Base-by-base conservation (phyloP, 495 filamentous ascomycete genomes). In the Talaromyces wortmannii region DNA sequence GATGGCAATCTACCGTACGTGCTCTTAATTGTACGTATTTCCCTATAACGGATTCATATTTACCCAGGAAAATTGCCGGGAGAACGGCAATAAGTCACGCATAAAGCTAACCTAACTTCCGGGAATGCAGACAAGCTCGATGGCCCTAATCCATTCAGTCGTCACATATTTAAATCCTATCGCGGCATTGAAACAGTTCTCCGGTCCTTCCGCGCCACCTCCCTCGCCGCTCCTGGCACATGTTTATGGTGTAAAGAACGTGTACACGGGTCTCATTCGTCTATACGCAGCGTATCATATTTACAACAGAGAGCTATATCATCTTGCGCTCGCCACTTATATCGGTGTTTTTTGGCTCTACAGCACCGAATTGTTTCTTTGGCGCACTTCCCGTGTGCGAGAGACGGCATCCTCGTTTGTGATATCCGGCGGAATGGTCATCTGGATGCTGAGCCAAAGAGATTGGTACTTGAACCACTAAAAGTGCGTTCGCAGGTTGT, bases 211-310 rank as follows among this genome's bases (percentile, higher is more conserved):
- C 10, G 61, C 61, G 4, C 68, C 68, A 23, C 54, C 47, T 13
- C 63, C 59, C 10, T 49, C 56, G n/a, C 50, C 58, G 31, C 56
- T 71, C 15, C 45, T 63, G 15, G 65, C 68, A 5, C 67, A 61
- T 33, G 52, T 71, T 2, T 69, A 71, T 50, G 68, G 67, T 2
- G 42, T 68, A 42, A 64, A 68, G 55, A 71, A 68, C 33, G 43
- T 68, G 30, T 69, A 69, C 56, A 61, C 67, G 2, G 57, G 55
- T 23, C 36, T 64, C 29, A 71, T 69, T 50, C 58, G 67, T 3
- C 36, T 57, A 29, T 69, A 69, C 48, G 63, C 68, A 0, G 67
- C 68, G 12, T 69, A 68, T 17, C 44, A 71, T 53, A 62, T 69
- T 46, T 51, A 55, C 5, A 66, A 66, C 46, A 45, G 58, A 8